These are phyloP conservation scores for Excoecaria cochinchinensis DNA, from an alignment of 345 rosid genomes.

Conservation along the genomic window DNA sequence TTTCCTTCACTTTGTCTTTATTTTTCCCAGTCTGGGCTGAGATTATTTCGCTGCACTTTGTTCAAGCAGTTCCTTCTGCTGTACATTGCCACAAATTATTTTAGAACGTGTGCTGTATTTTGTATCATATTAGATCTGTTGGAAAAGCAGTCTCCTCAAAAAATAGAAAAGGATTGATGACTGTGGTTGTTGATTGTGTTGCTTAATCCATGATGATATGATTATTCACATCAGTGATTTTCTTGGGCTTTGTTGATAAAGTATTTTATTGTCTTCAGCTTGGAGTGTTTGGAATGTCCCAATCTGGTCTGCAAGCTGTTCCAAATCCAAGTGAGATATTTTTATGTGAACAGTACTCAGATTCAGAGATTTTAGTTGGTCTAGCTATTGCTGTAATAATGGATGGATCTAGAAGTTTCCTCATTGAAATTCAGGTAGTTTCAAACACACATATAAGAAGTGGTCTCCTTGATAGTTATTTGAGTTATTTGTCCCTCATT, in stretches of 20 bases:
- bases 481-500: background rate
- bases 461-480: background rate
- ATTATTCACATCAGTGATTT: background rate
- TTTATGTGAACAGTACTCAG: constrained; percentile 63
- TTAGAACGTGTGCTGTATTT: background rate
- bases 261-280: constrained; percentile 50
- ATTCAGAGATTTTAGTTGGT: constrained; percentile 83
- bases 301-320: constrained; percentile 68
- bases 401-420: constrained; percentile 90
- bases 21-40: background rate
- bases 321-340: constrained; percentile 82
- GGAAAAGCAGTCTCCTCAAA: background rate
- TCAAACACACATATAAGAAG: too few species aligned
- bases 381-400: constrained; percentile 83
- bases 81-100: background rate
- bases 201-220: constrained; percentile 9
- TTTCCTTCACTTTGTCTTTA: background rate
- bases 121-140: background rate
- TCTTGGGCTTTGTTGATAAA: background rate
- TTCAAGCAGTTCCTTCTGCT: background rate
- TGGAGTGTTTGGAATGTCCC: constrained; percentile 90
- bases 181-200: background rate
- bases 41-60: background rate
- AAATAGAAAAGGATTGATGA: background rate
- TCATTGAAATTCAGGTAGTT: constrained; percentile 81